These are phyloP conservation scores for Ustilago tritici DNA, from an alignment of 1,284 basidiomycete genomes.

Conservation along the genomic window DNA sequence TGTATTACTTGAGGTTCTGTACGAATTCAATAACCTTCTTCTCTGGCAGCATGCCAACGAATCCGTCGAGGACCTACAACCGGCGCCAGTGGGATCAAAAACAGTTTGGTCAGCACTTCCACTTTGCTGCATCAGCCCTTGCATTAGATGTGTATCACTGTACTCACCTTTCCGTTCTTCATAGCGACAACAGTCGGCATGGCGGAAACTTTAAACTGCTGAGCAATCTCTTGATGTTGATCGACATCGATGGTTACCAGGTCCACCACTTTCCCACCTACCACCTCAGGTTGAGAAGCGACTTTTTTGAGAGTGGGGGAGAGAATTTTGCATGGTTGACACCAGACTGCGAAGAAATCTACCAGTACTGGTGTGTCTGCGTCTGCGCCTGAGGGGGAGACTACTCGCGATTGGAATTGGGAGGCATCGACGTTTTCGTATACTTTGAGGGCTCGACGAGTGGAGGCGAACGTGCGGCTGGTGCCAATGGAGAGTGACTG, in stretches of 20 bases:
- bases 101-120: background rate
- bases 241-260: slow-evolving; percentile 59
- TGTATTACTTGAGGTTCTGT: slow-evolving; percentile 33
- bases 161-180: slow-evolving; percentile 52
- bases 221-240: slow-evolving; percentile 44
- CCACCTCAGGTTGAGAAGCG: slow-evolving; percentile 31
- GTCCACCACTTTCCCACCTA: slow-evolving; percentile 44
- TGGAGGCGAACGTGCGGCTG: slow-evolving; percentile 10
- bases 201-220: slow-evolving; percentile 50
- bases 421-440: slow-evolving; percentile 31
- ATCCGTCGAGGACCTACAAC: slow-evolving; percentile 34
- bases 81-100: background rate
- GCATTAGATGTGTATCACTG: too few relatives aligned
- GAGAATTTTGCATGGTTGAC: slow-evolving; percentile 62
- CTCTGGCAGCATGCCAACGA: slow-evolving; percentile 59
- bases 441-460: slow-evolving; percentile 10
- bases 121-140: background rate
- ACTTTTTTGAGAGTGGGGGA: slow-evolving; percentile 52
- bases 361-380: slow-evolving; percentile 46
- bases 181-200: slow-evolving; percentile 61
- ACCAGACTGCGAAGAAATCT: slow-evolving; percentile 63
- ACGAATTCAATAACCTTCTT: slow-evolving; percentile 57
- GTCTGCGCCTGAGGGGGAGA: slow-evolving; percentile 19
- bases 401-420: slow-evolving; percentile 26
- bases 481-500: background rate